Conservation (phyloP, 1,284 basidiomycete genomes). For the Moesziomyces globuligerus region DNA sequence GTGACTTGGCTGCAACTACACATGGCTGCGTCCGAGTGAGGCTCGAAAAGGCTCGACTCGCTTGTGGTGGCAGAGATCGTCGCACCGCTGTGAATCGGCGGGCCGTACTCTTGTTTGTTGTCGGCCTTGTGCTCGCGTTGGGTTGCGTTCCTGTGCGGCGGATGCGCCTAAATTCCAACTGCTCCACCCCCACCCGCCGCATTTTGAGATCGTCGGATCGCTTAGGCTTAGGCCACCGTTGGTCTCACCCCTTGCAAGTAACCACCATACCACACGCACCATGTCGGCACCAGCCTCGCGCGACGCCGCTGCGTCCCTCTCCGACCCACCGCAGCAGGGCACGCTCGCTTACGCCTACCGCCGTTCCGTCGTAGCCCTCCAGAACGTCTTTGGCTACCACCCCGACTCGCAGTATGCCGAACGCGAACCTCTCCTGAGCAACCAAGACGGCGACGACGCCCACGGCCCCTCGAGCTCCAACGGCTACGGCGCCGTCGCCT, state of each 20-base stretch:
- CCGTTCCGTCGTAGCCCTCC: slow-evolving; percentile 53
- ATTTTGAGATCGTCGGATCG: background rate
- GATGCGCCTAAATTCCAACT: too few relatives aligned
- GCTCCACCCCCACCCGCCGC: too few relatives aligned
- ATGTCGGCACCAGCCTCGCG: slow-evolving; percentile 30
- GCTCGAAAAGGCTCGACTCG: too few relatives aligned
- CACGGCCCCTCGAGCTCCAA: slow-evolving; percentile 13
- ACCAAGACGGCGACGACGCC: slow-evolving; percentile 6
- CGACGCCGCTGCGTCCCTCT: slow-evolving; percentile 34
- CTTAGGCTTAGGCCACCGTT: too few relatives aligned
- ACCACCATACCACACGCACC: background rate
- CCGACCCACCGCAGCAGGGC: slow-evolving; percentile 45
- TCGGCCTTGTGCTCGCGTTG: too few relatives aligned
- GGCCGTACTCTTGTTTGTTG: too few relatives aligned
- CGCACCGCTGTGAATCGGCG: too few relatives aligned
- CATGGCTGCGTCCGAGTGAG: too few relatives aligned
- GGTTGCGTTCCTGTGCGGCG: too few relatives aligned
- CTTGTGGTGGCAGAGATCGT: too few relatives aligned
- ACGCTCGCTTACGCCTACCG: slow-evolving; percentile 55
- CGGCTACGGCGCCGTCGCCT: slow-evolving; percentile 38
- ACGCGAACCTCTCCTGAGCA: slow-evolving; percentile 47
- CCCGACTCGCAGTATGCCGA: slow-evolving; percentile 47
- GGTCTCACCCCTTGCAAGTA: background rate
- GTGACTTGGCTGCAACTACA: too few relatives aligned
- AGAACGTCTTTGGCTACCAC: slow-evolving; percentile 49